phyloP scores from a whole-genome alignment of 345 rosid species.

The Laguncularia racemosa region DNA sequence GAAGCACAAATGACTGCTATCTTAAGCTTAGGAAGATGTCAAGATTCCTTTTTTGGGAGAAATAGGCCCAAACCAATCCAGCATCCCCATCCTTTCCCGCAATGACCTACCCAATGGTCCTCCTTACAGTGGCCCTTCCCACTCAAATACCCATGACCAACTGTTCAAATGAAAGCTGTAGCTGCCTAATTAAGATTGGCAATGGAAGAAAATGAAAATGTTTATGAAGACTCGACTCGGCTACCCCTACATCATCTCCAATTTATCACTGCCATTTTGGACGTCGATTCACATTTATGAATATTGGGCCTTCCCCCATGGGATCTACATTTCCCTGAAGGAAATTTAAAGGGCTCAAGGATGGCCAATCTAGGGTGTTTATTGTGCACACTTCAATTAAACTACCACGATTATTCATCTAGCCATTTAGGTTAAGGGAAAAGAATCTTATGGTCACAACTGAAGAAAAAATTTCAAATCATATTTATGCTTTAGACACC shows the following conservation, averaged over 20 bases:
- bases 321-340: not conserved
- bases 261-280: constrained; percentile 13
- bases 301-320: constrained; percentile 12
- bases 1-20: constrained; percentile 14
- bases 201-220: constrained; percentile 22
- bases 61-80: constrained; percentile 12
- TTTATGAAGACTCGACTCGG: constrained; percentile 21
- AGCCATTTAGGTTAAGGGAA: constrained; percentile 16
- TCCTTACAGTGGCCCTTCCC: constrained; percentile 18
- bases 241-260: constrained; percentile 2
- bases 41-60: constrained; percentile 16
- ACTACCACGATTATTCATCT: constrained; percentile 4
- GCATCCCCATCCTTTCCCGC: constrained; percentile 20
- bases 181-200: constrained; percentile 17
- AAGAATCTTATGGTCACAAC: constrained; percentile 23
- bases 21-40: constrained; percentile 15
- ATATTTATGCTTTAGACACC: constrained; percentile 5
- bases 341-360: constrained; percentile 11
- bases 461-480: not conserved
- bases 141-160: constrained; percentile 15
- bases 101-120: constrained; percentile 14
- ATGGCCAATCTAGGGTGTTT: constrained; percentile 14
- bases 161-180: constrained; percentile 14
- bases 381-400: constrained; percentile 14
- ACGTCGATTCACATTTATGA: not conserved